A percentile compares a stretch with the other conserved stretches of the same genome.
These are phyloP conservation scores for Paramyrothecium sp. DNA, from an alignment of 2,329 filamentous ascomycete genomes.

Conservation along the genomic window DNA sequence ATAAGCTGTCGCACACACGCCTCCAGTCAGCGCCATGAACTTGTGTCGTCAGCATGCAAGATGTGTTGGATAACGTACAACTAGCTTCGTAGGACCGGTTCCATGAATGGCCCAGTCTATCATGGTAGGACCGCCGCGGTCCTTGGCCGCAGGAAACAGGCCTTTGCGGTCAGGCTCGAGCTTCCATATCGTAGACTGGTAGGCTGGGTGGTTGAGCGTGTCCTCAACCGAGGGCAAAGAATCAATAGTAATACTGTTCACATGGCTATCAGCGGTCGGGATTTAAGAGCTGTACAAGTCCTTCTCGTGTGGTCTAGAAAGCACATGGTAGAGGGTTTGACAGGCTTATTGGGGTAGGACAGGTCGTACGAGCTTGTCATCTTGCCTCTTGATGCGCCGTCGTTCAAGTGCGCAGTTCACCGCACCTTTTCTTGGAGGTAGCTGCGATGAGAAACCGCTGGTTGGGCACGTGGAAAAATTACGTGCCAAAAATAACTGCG, in stretches of 20 bases:
- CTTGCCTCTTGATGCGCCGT: background rate
- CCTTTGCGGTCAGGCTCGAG: conserved; percentile 66
- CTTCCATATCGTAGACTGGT: conserved; percentile 64
- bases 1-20: conserved; percentile 57
- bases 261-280: background rate
- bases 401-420: too few relatives aligned
- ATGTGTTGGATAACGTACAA: conserved; percentile 53
- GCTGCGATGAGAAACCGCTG: too few relatives aligned
- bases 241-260: background rate
- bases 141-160: conserved; percentile 61
- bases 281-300: too few relatives aligned
- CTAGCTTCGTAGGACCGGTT: conserved; percentile 65
- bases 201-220: conserved; percentile 65
- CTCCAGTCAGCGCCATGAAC: conserved; percentile 1
- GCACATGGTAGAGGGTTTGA: background rate
- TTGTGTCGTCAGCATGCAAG: too few relatives aligned
- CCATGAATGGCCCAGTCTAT: conserved; percentile 82
- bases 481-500: too few relatives aligned
- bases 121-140: conserved; percentile 71
- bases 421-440: too few relatives aligned
- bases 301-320: background rate
- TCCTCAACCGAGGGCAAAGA: conserved; percentile 50
- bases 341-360: background rate
- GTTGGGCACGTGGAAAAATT: too few relatives aligned
- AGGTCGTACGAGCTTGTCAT: background rate